Conservation (phyloP, 169 alveolate genomes). For the Eimeria maxima region DNA sequence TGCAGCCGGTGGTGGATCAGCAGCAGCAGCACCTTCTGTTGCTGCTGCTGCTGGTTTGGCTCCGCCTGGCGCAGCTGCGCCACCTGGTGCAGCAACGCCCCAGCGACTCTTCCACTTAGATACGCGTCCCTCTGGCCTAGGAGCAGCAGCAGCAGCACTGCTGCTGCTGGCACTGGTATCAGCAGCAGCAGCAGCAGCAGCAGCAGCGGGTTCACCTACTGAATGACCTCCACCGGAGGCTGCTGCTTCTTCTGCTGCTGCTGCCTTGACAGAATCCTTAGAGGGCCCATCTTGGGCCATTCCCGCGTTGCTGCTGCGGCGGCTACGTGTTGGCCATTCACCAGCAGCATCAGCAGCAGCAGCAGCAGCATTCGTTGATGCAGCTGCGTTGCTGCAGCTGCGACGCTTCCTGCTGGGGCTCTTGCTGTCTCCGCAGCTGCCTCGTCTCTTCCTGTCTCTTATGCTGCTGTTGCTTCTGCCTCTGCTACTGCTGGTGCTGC, state of each 20-base stretch:
- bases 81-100: conserved; percentile 25
- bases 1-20: not conserved
- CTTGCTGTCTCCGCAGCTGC: conserved; percentile 59
- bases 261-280: not conserved
- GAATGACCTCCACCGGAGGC: conserved; percentile 90
- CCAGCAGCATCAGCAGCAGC: conserved; percentile 11
- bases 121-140: not conserved
- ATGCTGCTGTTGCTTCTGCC: conserved; percentile 48
- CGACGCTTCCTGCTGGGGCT: conserved; percentile 21
- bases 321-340: conserved; percentile 84
- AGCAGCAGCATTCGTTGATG: not conserved
- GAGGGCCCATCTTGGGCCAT: conserved; percentile 66
- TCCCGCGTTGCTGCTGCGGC: conserved; percentile 90
- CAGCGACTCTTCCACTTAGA: conserved; percentile 61
- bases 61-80: not conserved
- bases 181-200: conserved; percentile 10
- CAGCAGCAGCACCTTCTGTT: not conserved
- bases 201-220: conserved; percentile 88
- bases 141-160: not conserved
- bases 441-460: conserved; percentile 20
- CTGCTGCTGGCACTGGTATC: not conserved
- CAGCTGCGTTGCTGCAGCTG: not conserved
- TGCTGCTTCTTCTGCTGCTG: conserved; percentile 24
- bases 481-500: conserved; percentile 41
- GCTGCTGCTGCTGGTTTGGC: not conserved